Evolutionary conservation across 2,329 filamentous ascomycete species (phyloP).

Genomic region (Nigrospora oryzae): DNA sequence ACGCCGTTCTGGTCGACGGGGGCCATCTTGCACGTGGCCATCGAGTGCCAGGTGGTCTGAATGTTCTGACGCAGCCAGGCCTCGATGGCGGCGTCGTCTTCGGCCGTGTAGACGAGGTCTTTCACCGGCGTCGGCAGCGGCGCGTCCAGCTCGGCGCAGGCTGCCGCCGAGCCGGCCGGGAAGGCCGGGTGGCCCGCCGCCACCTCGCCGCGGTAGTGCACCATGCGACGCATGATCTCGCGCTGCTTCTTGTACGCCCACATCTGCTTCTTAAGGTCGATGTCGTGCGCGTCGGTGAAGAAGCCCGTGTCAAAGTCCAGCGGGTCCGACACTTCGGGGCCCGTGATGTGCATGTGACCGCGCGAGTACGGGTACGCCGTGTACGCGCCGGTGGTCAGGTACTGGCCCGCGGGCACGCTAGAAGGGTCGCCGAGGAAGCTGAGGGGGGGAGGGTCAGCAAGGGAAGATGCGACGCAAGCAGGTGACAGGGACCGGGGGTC

Average conservation of each 20-base stretch:
- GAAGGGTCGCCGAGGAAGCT: constrained; percentile 10
- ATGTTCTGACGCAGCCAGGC: constrained; percentile 21
- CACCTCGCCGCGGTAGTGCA: constrained; percentile 39
- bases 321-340: constrained; percentile 26
- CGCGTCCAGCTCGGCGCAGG: constrained; percentile 17
- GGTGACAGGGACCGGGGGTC: too few relatives aligned
- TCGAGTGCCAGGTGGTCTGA: constrained; percentile 26
- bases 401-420: constrained; percentile 26
- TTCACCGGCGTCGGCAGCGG: constrained; percentile 23
- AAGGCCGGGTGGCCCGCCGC: constrained; percentile 34
- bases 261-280: constrained; percentile 50
- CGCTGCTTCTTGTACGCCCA: constrained; percentile 61
- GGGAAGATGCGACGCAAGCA: constrained; percentile 11
- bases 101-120: constrained; percentile 33
- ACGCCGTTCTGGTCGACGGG: constrained; percentile 22
- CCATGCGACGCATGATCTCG: constrained; percentile 48
- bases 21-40: constrained; percentile 28
- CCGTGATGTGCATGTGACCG: constrained; percentile 51
- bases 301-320: constrained; percentile 51
- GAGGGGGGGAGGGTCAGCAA: neutral
- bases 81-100: constrained; percentile 33
- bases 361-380: constrained; percentile 52
- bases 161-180: constrained; percentile 28
- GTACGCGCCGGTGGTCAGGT: constrained; percentile 40
- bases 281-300: constrained; percentile 34